Percentiles rank a stretch among this genome's conserved stretches.
phyloP scores from a whole-genome alignment of 116 monocot genomes.

The Trichopus zeylanicus region DNA sequence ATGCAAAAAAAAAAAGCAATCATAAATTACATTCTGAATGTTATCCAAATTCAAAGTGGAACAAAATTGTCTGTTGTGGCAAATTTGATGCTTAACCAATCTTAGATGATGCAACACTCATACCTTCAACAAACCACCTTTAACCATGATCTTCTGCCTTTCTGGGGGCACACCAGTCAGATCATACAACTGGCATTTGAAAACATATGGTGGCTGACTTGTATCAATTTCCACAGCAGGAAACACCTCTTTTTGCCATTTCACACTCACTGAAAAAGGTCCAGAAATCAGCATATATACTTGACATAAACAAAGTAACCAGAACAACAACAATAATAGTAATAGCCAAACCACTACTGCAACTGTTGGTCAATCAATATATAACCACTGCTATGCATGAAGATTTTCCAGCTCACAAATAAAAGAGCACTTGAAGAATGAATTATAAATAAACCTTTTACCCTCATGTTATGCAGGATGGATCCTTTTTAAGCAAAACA shows the following conservation, averaged over 20 bases:
- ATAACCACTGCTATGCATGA: too few relatives aligned
- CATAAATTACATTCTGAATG: too few relatives aligned
- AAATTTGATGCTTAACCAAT: too few relatives aligned
- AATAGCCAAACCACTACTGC: neutral
- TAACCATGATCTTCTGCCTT: slow-evolving; percentile 96
- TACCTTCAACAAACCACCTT: slow-evolving; percentile 95
- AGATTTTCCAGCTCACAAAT: too few relatives aligned
- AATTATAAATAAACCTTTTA: too few relatives aligned
- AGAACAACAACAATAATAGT: neutral
- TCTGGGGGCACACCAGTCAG: slow-evolving; percentile 93
- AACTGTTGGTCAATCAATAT: too few relatives aligned
- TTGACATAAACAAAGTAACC: neutral
- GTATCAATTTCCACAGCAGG: slow-evolving; percentile 84
- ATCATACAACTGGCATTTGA: slow-evolving; percentile 84
- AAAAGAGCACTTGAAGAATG: too few relatives aligned
- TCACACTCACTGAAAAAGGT: slow-evolving; percentile 68
- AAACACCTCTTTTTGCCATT: slow-evolving; percentile 96
- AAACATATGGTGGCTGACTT: slow-evolving; percentile 79
- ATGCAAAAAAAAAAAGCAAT: slow-evolving; percentile 1
- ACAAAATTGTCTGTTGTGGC: too few relatives aligned
- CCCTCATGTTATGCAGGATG: too few relatives aligned
- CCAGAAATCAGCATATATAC: neutral
- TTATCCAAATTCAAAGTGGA: too few relatives aligned
- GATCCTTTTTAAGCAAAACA: too few relatives aligned
- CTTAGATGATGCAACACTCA: neutral